Percentiles rank a stretch among this genome's conserved stretches.
Conservation (phyloP, 2,329 filamentous ascomycete genomes). For the Lasiodiplodia theobromae region DNA sequence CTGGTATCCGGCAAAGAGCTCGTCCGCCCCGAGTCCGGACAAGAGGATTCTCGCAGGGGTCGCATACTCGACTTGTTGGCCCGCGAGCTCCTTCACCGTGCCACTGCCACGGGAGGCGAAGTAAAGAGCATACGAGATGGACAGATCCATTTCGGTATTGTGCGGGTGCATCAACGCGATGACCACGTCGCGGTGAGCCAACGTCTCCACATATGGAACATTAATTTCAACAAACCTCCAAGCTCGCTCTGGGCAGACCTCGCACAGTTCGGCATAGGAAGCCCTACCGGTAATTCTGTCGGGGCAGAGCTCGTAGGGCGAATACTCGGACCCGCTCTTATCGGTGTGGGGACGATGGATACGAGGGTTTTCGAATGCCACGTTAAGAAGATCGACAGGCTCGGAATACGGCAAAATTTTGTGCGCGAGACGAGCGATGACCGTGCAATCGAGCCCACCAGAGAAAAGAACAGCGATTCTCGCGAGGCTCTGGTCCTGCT, state of each 20-base stretch:
- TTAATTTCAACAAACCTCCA: conserved; percentile 92
- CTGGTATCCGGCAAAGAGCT: conserved; percentile 92
- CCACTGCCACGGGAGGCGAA: conserved; percentile 84
- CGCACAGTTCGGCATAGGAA: conserved; percentile 76
- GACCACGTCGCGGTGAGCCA: conserved; percentile 72
- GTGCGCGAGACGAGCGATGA: conserved; percentile 81
- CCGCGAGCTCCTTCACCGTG: conserved; percentile 44
- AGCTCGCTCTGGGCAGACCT: conserved; percentile 70
- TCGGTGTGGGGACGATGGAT: conserved; percentile 49
- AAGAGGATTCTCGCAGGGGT: conserved; percentile 83
- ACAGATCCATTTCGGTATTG: conserved; percentile 98
- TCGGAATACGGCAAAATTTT: conserved; percentile 74
- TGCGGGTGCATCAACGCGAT: conserved; percentile 86
- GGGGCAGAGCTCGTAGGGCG: conserved; percentile 81
- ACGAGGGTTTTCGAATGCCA: conserved; percentile 95
- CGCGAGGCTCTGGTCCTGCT: conserved; percentile 40
- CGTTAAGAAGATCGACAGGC: conserved; percentile 87
- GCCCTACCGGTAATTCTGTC: conserved; percentile 86
- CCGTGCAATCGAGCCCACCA: conserved; percentile 89
- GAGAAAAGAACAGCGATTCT: conserved; percentile 87
- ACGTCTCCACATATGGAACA: conserved; percentile 78
- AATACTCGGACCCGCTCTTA: conserved; percentile 32
- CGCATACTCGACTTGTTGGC: conserved; percentile 56
- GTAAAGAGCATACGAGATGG: conserved; percentile 91
- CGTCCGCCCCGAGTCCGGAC: conserved; percentile 93